Base-by-base conservation (phyloP, 192 early-diverging fungal genomes). In the Polychytrium aggregatum region DNA sequence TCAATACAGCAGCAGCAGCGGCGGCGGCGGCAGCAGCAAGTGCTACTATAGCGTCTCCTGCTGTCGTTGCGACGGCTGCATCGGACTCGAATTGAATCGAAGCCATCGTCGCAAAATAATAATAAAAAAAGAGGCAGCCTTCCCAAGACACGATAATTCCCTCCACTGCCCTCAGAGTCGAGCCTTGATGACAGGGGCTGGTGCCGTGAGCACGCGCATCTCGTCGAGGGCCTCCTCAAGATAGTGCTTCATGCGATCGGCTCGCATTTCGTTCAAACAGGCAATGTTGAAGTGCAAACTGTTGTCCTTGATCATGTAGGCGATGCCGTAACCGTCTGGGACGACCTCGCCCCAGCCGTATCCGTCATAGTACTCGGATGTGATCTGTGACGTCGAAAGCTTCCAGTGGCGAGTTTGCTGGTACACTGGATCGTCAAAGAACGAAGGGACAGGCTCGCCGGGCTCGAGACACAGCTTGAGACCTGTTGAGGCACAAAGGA, bases 281-380 rank as follows among this genome's bases (percentile, higher is more conserved):
- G 81, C 87, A 56, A 95, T 70, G 59, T 95, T 94, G 67, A 95
- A 85, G 65, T 90, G 85, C 30, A 95, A 62, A 10, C 74, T 65
- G 63, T 85, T 69, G 45, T 82, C 73, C 70, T 92, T 90, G 56
- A 98, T 80, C 76, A 92, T 93, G 67, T 97, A 96, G 5, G 92
- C 90, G 46, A 88, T 62, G 46, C 92, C 92, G 52, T 84, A 96
- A 57, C 89, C 89, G 68, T 91, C 85, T 0, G 86, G 82, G 18
- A 88, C 85, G 27, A 92, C 68, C 51, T 76, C 69, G 20, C 73
- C 73, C 73, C 73, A 76, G 29, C 95, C 92, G 59, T 93, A 96
- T 41, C 92, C 90, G 56, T 84, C 82, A 76, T 90, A 98, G 70
- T 89, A 68, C 57, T 89, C 87, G 52, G 86, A 86, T 3, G 83